Conservation (phyloP, 2,329 filamentous ascomycete genomes). For the Dendrostoma leiphaemia region DNA sequence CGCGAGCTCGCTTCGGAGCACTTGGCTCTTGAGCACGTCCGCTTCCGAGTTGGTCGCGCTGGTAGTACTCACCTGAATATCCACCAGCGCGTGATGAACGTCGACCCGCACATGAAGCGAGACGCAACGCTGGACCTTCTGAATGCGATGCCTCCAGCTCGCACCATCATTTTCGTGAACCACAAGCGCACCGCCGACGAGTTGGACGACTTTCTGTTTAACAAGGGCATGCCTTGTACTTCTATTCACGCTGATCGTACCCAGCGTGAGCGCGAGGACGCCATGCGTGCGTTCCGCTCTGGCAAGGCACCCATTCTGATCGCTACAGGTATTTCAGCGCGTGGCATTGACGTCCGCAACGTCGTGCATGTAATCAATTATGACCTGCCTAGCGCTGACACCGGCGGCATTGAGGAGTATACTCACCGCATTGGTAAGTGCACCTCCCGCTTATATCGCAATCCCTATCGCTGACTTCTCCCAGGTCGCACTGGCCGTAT, state of each 20-base stretch:
- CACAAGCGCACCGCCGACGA: slow-evolving; percentile 74
- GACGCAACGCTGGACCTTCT: slow-evolving; percentile 71
- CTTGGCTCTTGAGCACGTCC: slow-evolving; percentile 70
- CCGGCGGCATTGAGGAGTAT: slow-evolving; percentile 93
- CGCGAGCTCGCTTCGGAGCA: slow-evolving; percentile 76
- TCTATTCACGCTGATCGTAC: slow-evolving; percentile 87
- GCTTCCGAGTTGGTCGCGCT: slow-evolving; percentile 82
- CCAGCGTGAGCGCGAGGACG: slow-evolving; percentile 88
- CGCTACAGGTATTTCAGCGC: slow-evolving; percentile 81
- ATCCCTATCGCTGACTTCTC: background rate
- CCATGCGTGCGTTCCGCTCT: slow-evolving; percentile 78
- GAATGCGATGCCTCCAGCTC: slow-evolving; percentile 64
- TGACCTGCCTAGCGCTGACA: slow-evolving; percentile 70
- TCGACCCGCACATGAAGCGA: slow-evolving; percentile 66
- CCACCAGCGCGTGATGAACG: slow-evolving; percentile 69
- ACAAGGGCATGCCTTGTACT: slow-evolving; percentile 74
- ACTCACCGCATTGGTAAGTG: slow-evolving; percentile 84
- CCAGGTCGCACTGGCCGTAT: slow-evolving; percentile 92
- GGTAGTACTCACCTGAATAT: slow-evolving; percentile 84
- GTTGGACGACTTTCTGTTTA: slow-evolving; percentile 84
- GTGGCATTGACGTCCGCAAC: slow-evolving; percentile 84
- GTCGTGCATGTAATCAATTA: slow-evolving; percentile 93
- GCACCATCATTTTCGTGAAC: slow-evolving; percentile 91
- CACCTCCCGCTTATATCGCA: too few species aligned
- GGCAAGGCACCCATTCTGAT: slow-evolving; percentile 78